These are phyloP conservation scores for Corylus heterophylla DNA, from an alignment of 306 rosid species.

Conservation along the genomic window DNA sequence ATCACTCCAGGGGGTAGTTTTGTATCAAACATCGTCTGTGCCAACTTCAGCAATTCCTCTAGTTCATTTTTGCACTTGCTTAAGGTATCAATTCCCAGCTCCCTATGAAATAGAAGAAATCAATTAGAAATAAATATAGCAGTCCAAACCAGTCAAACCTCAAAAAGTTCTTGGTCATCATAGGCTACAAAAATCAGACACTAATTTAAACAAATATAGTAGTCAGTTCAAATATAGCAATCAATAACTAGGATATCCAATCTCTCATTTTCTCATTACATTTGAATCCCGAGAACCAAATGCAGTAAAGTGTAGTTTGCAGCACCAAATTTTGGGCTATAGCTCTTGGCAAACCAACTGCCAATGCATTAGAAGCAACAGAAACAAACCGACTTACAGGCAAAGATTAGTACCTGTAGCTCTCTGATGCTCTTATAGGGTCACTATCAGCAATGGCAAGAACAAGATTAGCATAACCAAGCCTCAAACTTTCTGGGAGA, in stretches of 20 bases:
- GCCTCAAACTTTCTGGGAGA: conserved; percentile 86
- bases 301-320: conserved; percentile 5
- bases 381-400: conserved; percentile 3
- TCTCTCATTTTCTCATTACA: background rate
- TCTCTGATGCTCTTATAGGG: conserved; percentile 61
- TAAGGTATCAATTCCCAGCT: conserved; percentile 78
- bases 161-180: background rate
- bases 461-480: conserved; percentile 91
- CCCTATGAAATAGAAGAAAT: conserved; percentile 48
- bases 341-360: background rate
- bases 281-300: background rate
- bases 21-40: conserved; percentile 91
- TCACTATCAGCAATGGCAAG: conserved; percentile 84
- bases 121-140: conserved; percentile 18
- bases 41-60: conserved; percentile 72
- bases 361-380: conserved; percentile 2
- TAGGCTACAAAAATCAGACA: conserved; percentile 4
- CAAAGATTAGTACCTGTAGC: conserved; percentile 66
- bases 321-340: background rate
- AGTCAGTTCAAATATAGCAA: conserved; percentile 2
- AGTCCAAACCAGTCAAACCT: background rate
- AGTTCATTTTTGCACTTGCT: conserved; percentile 73
- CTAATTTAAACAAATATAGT: conserved; percentile 16
- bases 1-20: conserved; percentile 83
- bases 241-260: background rate